Evolutionary conservation across 352 stramenopile species (phyloP).

Genomic region (Paralagenidium karlingii): DNA sequence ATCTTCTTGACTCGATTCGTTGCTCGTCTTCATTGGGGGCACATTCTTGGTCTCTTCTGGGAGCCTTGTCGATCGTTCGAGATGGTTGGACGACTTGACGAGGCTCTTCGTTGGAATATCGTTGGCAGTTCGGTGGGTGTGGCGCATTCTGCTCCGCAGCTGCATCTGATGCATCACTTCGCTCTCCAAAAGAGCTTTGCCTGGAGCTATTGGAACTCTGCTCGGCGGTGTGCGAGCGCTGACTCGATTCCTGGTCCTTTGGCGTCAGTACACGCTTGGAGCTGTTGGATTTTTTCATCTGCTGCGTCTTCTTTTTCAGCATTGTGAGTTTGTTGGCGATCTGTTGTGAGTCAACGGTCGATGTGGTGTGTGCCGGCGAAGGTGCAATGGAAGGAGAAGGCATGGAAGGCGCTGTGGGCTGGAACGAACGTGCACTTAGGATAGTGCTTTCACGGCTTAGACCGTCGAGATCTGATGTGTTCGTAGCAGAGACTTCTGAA

Average conservation of each 20-base stretch:
- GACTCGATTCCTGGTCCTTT: no score
- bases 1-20: neutral
- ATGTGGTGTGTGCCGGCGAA: neutral
- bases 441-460: conserved; percentile 4
- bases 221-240: neutral
- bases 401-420: conserved; percentile 1
- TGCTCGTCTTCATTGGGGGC: neutral
- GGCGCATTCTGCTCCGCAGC: conserved; percentile 1
- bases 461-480: neutral
- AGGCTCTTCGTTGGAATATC: neutral
- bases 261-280: conserved; percentile 24
- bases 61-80: neutral
- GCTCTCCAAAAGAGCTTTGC: neutral
- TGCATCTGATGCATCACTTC: conserved; percentile 4
- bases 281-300: conserved; percentile 30
- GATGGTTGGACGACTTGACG: neutral
- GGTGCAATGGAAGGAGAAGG: neutral
- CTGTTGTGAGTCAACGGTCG: conserved; percentile 10
- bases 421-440: conserved; percentile 14
- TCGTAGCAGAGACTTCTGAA: no score
- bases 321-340: conserved; percentile 34
- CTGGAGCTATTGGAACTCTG: neutral
- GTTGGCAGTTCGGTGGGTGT: neutral
- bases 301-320: conserved; percentile 44
- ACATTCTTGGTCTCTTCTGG: neutral